These are phyloP conservation scores for Fusarium fujikuroi DNA, from an alignment of 2,329 filamentous ascomycete species.

Conservation along the genomic window DNA sequence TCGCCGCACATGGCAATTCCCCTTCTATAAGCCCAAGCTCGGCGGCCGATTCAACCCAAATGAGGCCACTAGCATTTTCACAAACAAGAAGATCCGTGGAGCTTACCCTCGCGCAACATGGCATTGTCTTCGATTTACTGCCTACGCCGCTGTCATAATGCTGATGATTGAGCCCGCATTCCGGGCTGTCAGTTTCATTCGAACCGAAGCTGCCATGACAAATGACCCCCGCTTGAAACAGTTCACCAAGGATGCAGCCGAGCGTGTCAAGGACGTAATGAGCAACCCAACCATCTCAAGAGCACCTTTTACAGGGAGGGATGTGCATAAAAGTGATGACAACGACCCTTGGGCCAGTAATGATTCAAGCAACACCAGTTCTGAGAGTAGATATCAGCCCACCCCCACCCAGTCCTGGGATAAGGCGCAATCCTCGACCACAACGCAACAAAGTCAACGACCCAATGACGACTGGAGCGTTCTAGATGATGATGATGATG, in stretches of 20 bases:
- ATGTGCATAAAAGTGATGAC: slow-evolving; percentile 14
- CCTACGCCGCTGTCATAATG: slow-evolving; percentile 42
- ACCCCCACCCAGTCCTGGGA: slow-evolving; percentile 14
- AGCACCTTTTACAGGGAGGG: slow-evolving; percentile 10
- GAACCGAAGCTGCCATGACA: slow-evolving; percentile 38
- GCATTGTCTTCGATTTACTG: slow-evolving; percentile 43
- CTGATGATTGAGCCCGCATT: slow-evolving; percentile 43
- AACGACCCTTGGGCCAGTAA: slow-evolving; percentile 12
- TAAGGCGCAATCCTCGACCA: background rate
- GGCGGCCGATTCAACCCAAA: slow-evolving; percentile 43
- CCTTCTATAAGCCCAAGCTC: slow-evolving; percentile 45
- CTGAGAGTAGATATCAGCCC: background rate
- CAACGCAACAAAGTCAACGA: slow-evolving; percentile 18
- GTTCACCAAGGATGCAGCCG: slow-evolving; percentile 40
- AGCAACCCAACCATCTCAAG: slow-evolving; percentile 10
- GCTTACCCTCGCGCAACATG: slow-evolving; percentile 40
- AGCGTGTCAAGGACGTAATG: slow-evolving; percentile 42
- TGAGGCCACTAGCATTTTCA: slow-evolving; percentile 43
- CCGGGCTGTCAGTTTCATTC: slow-evolving; percentile 39
- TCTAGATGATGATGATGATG: slow-evolving; percentile 53
- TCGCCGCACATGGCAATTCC: slow-evolving; percentile 44
- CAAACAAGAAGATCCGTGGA: slow-evolving; percentile 42
- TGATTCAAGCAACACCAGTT: background rate
- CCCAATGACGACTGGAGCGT: slow-evolving; percentile 41
- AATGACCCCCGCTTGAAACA: slow-evolving; percentile 35